Evolutionary conservation across 352 stramenopile species (phyloP), one percentile per base, ranked within the genome.

Genomic region (Phytophthora constricta): DNA sequence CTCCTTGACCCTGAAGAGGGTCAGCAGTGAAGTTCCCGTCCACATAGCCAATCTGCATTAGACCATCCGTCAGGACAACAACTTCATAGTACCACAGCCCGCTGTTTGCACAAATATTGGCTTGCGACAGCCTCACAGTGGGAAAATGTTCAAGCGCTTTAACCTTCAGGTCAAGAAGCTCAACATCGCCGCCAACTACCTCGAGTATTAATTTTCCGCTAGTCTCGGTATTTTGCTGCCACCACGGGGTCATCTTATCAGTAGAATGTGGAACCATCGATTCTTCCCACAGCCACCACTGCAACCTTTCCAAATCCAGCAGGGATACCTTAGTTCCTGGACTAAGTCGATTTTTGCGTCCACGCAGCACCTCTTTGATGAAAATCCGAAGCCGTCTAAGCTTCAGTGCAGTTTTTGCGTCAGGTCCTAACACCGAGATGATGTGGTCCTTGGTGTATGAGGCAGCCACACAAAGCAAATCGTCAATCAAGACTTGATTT

Each of bases 11-110:
- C 71, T 93, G 79, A 7, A 92, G 56, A 4, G 90, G 68, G 58
- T 97, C 91, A n/a, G 86, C 74, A 8, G 75, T 55, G 68, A 98
- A 98, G 0, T 86, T 71, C 17, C 49, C 60, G n/a, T 95, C 89
- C 20, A 97, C 81, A 83, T 96, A 99, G 2, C 96, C 96, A 65
- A 99, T 97, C 65, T 98, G 95, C 70, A 97, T 96, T 0, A 98
- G 74, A 9, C 95, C 95, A 55, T 95, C 93, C 0, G 81, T 97
- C 23, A 97, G 71, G 1, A 98, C 65, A 2, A 76, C 68, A 3
- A 96, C 93, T 77, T 98, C 93, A 62, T 98, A 97, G 58, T 97
- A 98, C 70, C 68, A 98, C 17, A 95, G 58, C 0, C 89, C 90
- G 1, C 74, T 84, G 27, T 77, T 81, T 16, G 70, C 76, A 51